These are phyloP conservation scores for Nidularia pulvinata DNA, from an alignment of 768 basidiomycete genomes.

Conservation along the genomic window DNA sequence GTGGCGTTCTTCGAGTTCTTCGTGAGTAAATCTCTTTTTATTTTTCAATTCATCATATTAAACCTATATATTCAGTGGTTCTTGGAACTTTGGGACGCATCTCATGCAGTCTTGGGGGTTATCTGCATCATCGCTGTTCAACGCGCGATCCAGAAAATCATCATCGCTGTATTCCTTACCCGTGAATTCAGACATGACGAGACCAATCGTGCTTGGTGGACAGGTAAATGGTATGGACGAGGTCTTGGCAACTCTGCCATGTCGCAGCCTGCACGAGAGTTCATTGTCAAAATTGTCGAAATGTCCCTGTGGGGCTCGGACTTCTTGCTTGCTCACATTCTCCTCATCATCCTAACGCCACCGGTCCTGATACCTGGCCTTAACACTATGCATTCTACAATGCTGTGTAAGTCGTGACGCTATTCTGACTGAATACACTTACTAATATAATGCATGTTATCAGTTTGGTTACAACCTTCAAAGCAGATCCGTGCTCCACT, in stretches of 20 bases:
- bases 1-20: conserved; percentile 96
- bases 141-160: conserved; percentile 89
- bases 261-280: conserved; percentile 96
- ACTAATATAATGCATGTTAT: conserved; percentile 1
- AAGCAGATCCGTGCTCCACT: conserved; percentile 93
- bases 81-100: conserved; percentile 95
- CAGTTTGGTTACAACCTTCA: conserved; percentile 95
- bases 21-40: conserved; percentile 50
- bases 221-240: conserved; percentile 96
- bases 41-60: conserved; percentile 8
- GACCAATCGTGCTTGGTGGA: conserved; percentile 99
- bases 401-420: conserved; percentile 69
- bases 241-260: conserved; percentile 90
- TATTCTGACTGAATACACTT: neutral
- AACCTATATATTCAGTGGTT: conserved; percentile 67
- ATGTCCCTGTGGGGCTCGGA: conserved; percentile 97
- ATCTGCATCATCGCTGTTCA: conserved; percentile 90
- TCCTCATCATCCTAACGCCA: conserved; percentile 85
- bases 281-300: conserved; percentile 97
- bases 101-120: conserved; percentile 93
- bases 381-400: conserved; percentile 90
- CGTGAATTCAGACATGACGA: conserved; percentile 99
- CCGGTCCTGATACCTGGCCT: conserved; percentile 85
- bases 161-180: conserved; percentile 92
- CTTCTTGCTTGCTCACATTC: conserved; percentile 83